Evolutionary conservation across 75 land plant species (phyloP), one percentile per base, ranked within the genome.

Genomic region (Picea glauca): DNA sequence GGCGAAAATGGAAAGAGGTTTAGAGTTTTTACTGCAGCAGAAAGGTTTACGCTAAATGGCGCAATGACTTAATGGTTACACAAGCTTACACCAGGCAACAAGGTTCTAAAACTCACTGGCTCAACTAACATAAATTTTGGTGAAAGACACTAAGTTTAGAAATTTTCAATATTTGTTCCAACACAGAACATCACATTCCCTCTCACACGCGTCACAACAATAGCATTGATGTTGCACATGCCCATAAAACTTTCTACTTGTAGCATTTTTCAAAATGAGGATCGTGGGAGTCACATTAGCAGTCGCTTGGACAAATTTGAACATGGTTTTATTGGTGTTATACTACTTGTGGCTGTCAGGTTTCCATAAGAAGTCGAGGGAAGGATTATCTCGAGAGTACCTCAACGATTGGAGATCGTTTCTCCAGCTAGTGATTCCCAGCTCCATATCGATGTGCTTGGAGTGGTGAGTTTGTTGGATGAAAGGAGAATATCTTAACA

Each of bases 361-460:
- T 2, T 12, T 83, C 7, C 86, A 84, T 83, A 78, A 58, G 77
- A 84, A 85, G 31, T 78, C 87, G 67, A 70, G 81, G 35, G 18
- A 15, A 74, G 83, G 50, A 81, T 84, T 85, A 50, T 75, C 8
- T 30, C 61, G 50, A 83, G 80, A 50, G 56, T 50, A 54, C 61
- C 87, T 5, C 72, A 81, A 23, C 88, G 87, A 7, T 91, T 91
- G 92, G 72, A 61, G 58, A 87, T 88, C 56, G n/a, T 86, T 91
- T 13, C 83, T 91, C 6, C 13, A 50, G 35, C 83, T 91, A 14
- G 88, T 92, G 18, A 84, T 83, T 5, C 93, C 93, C 38, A 91
- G 92, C 80, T 90, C 90, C 75, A 77, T 90, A 0, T 91, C 93
- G 33, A 92, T 91, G 8, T 91, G 93, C 66, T 67, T 92, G 64